These are phyloP conservation scores for Cercophora scortea DNA, from an alignment of 495 filamentous ascomycete genomes.

Conservation along the genomic window DNA sequence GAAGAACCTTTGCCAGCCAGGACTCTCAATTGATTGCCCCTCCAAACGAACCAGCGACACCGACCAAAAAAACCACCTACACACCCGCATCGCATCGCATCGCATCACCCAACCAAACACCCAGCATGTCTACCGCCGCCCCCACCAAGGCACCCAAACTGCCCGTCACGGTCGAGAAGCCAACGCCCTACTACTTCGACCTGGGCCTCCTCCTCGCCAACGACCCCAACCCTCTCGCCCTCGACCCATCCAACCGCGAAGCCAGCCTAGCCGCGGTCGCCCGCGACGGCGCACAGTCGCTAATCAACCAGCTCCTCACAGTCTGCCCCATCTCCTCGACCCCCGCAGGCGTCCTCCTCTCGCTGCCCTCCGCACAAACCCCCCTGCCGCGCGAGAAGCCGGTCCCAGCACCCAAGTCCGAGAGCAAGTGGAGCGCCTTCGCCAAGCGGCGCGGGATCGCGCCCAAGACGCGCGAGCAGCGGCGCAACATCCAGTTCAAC, in stretches of 20 bases:
- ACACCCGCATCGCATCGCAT: slow-evolving; percentile 1
- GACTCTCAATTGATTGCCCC: neutral
- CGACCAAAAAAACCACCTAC: neutral
- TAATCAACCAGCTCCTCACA: slow-evolving; percentile 73
- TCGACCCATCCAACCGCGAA: slow-evolving; percentile 43
- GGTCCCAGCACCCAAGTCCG: slow-evolving; percentile 65
- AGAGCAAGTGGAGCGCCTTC: slow-evolving; percentile 92
- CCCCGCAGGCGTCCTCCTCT: slow-evolving; percentile 61
- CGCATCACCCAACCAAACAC: neutral
- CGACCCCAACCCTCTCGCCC: slow-evolving; percentile 69
- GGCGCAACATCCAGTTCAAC: slow-evolving; percentile 68
- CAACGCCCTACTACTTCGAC: slow-evolving; percentile 87
- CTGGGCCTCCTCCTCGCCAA: slow-evolving; percentile 74
- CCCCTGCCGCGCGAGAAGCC: slow-evolving; percentile 83
- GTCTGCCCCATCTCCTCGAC: slow-evolving; percentile 68
- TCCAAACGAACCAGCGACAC: neutral
- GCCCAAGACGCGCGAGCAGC: slow-evolving; percentile 59
- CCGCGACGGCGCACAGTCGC: slow-evolving; percentile 76
- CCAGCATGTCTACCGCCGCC: slow-evolving; percentile 22
- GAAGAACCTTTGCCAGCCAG: neutral
- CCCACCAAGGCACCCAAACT: slow-evolving; percentile 27
- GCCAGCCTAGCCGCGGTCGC: slow-evolving; percentile 56
- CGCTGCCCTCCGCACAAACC: slow-evolving; percentile 61
- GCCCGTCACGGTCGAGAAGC: slow-evolving; percentile 63
- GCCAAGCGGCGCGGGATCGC: slow-evolving; percentile 93